These are phyloP conservation scores for Pulchroboletus neoregius DNA, from an alignment of 1,284 basidiomycete genomes.

Conservation along the genomic window DNA sequence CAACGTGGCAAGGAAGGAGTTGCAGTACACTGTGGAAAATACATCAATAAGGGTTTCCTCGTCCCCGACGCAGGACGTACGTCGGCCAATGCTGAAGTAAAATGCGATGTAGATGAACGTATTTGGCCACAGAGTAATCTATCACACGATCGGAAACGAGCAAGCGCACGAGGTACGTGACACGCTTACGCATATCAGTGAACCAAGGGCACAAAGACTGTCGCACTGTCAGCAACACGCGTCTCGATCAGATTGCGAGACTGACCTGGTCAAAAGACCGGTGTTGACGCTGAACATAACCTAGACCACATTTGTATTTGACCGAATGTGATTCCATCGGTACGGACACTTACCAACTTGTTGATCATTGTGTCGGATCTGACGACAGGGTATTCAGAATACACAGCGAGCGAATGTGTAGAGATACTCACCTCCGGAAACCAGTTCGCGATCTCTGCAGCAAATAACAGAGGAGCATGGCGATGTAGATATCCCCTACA, in stretches of 20 bases:
- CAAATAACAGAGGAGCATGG: slow-evolving; percentile 46
- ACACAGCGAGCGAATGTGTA: rapidly evolving
- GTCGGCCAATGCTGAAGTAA: slow-evolving; percentile 50
- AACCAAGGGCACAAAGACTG: slow-evolving; percentile 41
- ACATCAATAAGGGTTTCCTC: background rate
- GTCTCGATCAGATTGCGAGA: background rate
- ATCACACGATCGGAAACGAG: background rate
- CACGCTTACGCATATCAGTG: slow-evolving; percentile 41
- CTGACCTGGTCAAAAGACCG: slow-evolving; percentile 38
- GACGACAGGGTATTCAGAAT: slow-evolving; percentile 1
- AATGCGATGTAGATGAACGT: slow-evolving; percentile 52
- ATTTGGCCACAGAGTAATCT: slow-evolving; percentile 39
- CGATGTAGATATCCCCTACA: slow-evolving; percentile 54
- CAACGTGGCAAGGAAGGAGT: slow-evolving; percentile 49
- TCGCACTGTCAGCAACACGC: slow-evolving; percentile 1
- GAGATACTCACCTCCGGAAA: slow-evolving; percentile 43
- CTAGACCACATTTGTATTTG: slow-evolving; percentile 23
- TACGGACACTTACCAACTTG: slow-evolving; percentile 34
- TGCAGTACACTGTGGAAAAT: slow-evolving; percentile 44
- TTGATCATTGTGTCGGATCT: slow-evolving; percentile 51
- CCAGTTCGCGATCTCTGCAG: slow-evolving; percentile 55
- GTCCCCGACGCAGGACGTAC: slow-evolving; percentile 29
- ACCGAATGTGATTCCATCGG: background rate
- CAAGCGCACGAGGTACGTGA: background rate
- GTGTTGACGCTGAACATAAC: slow-evolving; percentile 51